A percentile compares a stretch with the other conserved stretches of the same genome.
Conservation (phyloP, 495 filamentous ascomycete species). For the Aspergillus ellipticus region DNA sequence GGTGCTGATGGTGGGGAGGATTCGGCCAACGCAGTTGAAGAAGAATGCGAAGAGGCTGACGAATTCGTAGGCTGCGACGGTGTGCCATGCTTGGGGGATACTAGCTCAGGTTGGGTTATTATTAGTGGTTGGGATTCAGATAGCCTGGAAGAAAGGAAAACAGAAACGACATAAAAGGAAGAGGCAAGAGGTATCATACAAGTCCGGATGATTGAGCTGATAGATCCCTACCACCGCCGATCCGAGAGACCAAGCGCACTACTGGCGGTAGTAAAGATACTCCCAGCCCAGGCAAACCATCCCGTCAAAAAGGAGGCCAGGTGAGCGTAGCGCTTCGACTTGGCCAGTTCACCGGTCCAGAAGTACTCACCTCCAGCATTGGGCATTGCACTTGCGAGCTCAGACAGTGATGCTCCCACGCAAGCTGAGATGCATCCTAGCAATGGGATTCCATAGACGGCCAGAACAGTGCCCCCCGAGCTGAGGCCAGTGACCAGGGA, state of each 20-base stretch:
- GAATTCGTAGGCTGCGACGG: constrained; percentile 43
- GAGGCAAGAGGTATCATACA: constrained; percentile 31
- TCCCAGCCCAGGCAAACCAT: constrained; percentile 51
- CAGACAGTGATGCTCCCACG: constrained; percentile 50
- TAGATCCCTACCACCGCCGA: constrained; percentile 49
- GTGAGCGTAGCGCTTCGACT: constrained; percentile 38
- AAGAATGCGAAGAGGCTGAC: constrained; percentile 50
- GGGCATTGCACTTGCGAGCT: constrained; percentile 51
- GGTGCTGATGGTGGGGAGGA: constrained; percentile 41
- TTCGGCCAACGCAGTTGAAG: constrained; percentile 53
- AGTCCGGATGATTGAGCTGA: constrained; percentile 48
- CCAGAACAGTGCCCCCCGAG: constrained; percentile 51
- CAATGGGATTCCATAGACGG: constrained; percentile 55
- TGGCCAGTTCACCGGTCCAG: constrained; percentile 54
- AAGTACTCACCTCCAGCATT: constrained; percentile 59
- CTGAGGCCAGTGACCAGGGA: constrained; percentile 56
- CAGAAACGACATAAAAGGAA: not conserved
- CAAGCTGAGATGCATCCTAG: constrained; percentile 51
- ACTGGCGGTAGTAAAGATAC: constrained; percentile 52
- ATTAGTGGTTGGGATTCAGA: too few species aligned
- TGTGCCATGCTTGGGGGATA: constrained; percentile 49
- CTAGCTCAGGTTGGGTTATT: too few species aligned
- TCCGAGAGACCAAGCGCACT: constrained; percentile 47
- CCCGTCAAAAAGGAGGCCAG: constrained; percentile 53
- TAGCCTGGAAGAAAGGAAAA: not conserved